Percentiles rank a stretch among this genome's conserved stretches.
These are phyloP conservation scores for Taphrina betulina DNA, from an alignment of 1,139 yeast species.

Conservation along the genomic window DNA sequence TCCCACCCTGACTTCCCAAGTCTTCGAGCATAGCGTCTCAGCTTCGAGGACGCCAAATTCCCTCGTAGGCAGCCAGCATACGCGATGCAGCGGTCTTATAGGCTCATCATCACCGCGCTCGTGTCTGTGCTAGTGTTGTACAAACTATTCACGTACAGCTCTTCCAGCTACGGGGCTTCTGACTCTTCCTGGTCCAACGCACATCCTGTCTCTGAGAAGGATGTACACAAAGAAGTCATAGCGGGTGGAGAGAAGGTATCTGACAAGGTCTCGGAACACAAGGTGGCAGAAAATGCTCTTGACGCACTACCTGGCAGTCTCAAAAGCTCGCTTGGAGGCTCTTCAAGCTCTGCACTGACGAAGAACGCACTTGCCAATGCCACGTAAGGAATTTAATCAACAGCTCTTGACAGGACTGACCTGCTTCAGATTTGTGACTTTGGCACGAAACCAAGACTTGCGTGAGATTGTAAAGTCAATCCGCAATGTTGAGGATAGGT, in stretches of 20 bases:
- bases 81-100: conserved; percentile 22
- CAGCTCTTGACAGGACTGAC: neutral
- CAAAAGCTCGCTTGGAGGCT: neutral
- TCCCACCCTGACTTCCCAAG: too few species aligned
- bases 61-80: too few species aligned
- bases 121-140: conserved; percentile 24
- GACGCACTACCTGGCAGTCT: conserved; percentile 19
- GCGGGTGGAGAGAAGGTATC: conserved; percentile 11
- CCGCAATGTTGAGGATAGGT: conserved; percentile 64
- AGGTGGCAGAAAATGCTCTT: conserved; percentile 22
- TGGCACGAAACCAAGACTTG: conserved; percentile 66
- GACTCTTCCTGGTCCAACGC: conserved; percentile 24
- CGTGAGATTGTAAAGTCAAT: conserved; percentile 60
- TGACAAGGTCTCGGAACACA: conserved; percentile 24
- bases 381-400: neutral
- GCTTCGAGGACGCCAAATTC: too few species aligned
- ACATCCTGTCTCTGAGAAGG: conserved; percentile 8
- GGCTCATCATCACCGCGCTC: conserved; percentile 24
- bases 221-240: conserved; percentile 14
- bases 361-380: conserved; percentile 27
- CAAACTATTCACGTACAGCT: conserved; percentile 11
- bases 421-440: conserved; percentile 56
- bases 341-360: conserved; percentile 3
- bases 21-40: too few species aligned
- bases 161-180: neutral